These are phyloP conservation scores for Kluyveromyces siamensis DNA, from an alignment of 805 yeast genomes.

Conservation along the genomic window DNA sequence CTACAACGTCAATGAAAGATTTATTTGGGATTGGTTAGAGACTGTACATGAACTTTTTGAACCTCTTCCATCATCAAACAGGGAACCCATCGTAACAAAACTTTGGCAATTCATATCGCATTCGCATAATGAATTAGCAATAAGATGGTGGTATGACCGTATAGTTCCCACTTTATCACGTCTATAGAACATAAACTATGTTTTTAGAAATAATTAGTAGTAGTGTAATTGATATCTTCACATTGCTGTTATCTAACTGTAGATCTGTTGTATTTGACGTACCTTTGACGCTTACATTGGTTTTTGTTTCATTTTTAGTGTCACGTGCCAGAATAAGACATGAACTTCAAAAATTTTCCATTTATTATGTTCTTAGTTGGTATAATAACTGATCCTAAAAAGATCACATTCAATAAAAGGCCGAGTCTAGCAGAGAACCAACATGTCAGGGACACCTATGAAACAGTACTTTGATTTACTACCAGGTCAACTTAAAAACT, in stretches of 20 bases:
- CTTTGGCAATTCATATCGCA: slow-evolving; percentile 18
- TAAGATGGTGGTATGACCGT: slow-evolving; percentile 24
- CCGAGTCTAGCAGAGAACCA: neutral
- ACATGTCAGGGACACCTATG: slow-evolving; percentile 13
- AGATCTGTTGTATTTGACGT: no score
- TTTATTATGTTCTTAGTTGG: no score
- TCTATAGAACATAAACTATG: slow-evolving; percentile 1
- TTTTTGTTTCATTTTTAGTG: no score
- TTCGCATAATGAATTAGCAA: slow-evolving; percentile 11
- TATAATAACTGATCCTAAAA: no score
- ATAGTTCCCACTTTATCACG: slow-evolving; percentile 4
- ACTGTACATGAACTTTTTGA: slow-evolving; percentile 14
- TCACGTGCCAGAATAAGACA: no score
- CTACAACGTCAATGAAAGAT: slow-evolving; percentile 8
- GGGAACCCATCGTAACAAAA: slow-evolving; percentile 7
- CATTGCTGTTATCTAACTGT: neutral
- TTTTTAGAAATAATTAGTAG: no score
- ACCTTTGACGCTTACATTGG: neutral
- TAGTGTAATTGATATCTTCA: neutral
- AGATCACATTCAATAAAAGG: neutral
- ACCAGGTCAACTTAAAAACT: slow-evolving; percentile 60
- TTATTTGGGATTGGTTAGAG: slow-evolving; percentile 18
- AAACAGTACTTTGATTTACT: slow-evolving; percentile 42
- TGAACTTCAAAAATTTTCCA: no score
- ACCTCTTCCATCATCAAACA: slow-evolving; percentile 2